phyloP scores from a whole-genome alignment of 1,284 basidiomycete genomes.

The Ganoderma leucocontextum region DNA sequence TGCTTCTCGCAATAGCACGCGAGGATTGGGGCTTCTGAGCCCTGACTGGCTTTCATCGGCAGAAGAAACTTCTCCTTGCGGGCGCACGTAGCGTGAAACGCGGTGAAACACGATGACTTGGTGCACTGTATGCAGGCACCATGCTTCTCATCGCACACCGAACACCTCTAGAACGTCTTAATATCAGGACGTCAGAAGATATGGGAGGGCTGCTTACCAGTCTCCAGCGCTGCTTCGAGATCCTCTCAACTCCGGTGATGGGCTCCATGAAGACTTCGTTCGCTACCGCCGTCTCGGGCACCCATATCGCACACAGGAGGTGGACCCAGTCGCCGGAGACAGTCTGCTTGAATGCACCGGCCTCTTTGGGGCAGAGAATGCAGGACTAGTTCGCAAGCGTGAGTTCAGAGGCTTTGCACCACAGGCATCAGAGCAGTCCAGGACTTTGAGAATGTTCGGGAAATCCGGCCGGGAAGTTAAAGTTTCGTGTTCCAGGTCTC shows the following conservation, averaged over 20 bases:
- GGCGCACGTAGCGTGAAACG: conserved; percentile 97
- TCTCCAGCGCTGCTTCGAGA: conserved; percentile 94
- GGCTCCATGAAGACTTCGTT: conserved; percentile 99
- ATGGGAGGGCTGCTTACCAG: conserved; percentile 62
- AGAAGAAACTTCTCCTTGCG: conserved; percentile 83
- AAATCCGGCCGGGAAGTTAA: no score
- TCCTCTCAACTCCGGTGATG: conserved; percentile 88
- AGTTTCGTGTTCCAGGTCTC: no score
- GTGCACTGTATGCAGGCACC: conserved; percentile 99
- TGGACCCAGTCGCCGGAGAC: conserved; percentile 95
- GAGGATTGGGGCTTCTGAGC: conserved; percentile 72
- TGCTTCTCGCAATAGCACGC: conserved; percentile 90
- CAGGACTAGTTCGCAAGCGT: conserved; percentile 70
- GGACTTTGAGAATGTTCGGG: no score
- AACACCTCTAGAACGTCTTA: conserved; percentile 72
- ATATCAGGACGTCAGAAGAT: neutral
- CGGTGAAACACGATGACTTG: conserved; percentile 90
- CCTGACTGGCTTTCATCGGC: conserved; percentile 88
- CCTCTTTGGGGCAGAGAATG: conserved; percentile 94
- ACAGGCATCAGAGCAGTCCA: neutral
- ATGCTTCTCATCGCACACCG: conserved; percentile 80
- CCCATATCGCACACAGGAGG: conserved; percentile 96
- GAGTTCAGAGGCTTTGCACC: neutral
- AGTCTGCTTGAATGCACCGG: conserved; percentile 99
- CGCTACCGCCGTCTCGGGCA: conserved; percentile 93